phyloP scores from a whole-genome alignment of 192 early-diverging fungal species.

The Backusella psychrophila region DNA sequence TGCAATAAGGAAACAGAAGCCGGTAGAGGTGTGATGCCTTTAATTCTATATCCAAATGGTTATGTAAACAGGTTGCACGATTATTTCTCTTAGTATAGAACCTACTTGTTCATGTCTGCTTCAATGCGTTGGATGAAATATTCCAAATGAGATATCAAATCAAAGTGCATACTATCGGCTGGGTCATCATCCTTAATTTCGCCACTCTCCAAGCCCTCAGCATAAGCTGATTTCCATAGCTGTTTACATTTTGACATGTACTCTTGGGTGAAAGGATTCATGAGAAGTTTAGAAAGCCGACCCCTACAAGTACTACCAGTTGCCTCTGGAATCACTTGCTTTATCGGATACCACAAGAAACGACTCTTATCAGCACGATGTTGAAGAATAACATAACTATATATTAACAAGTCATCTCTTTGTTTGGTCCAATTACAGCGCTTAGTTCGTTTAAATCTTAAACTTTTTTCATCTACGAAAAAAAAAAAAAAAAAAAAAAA shows the following conservation, averaged over 20 bases:
- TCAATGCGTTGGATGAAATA: not conserved
- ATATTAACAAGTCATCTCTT: conserved; percentile 11
- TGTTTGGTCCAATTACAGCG: not conserved
- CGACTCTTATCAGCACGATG: not conserved
- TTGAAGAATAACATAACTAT: not conserved
- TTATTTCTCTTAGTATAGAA: not conserved
- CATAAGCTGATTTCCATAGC: not conserved
- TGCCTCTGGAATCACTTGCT: not conserved
- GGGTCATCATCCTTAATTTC: not conserved
- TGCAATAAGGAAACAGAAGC: not conserved
- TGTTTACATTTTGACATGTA: not conserved
- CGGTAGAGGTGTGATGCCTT: not conserved
- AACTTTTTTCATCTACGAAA: not conserved
- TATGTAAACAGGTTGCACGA: not conserved
- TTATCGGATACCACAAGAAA: not conserved
- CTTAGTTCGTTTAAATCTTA: not conserved
- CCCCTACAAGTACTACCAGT: not conserved
- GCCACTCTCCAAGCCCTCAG: not conserved
- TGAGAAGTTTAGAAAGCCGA: not conserved
- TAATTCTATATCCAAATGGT: not conserved
- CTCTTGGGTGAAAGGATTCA: not conserved
- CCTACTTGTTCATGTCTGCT: not conserved
- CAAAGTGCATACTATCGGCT: not conserved
- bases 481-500: not conserved
- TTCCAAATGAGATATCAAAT: not conserved